Base-by-base conservation (phyloP, 2,329 filamentous ascomycete species). In the Paraconiothyrium brasiliense region DNA sequence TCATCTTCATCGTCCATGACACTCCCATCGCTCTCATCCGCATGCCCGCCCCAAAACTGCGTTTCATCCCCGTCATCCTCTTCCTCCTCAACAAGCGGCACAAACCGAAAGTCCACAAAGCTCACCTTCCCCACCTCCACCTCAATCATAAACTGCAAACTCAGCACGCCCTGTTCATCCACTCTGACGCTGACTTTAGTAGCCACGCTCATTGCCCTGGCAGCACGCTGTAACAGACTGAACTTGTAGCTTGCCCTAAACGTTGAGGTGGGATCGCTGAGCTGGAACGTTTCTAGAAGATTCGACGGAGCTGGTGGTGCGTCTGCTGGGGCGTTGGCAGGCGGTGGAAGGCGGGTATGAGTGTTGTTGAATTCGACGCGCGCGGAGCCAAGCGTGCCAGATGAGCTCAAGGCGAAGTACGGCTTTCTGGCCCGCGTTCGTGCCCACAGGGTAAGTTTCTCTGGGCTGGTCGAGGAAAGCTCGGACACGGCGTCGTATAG, bases 91-190 rank as follows among this genome's bases (percentile, higher is more conserved):
- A 89, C 82, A 60, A 90, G 89, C 16, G 92, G 92, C 60, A 96
- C 89, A 74, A 95, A 92, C 22, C 91, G 85, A 77, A 94, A 96
- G 77, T 95, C 92, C 27, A 95, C 84, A 79, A 94, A 96, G 69
- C 89, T 92, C 43, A 89, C 83, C 30, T 79, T 79, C 27, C 86
- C 85, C 7, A 86, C 86, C 64, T 95, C 92, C 46, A 94, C 84
- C 75, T 97, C 93, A 16, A 99, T 90, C 91, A 99, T 95, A 72
- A 98, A 97, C 75, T 99, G 95, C 76, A 98, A 81, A 78, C 92
- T 97, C 66, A 99, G 79, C 34, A 99, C 94, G 0, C 95, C 94
- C 75, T 97, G 92, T 1, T 87, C 85, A 78, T 99, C 95, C 0
- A 93, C 90, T 16, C 95, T 86, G 63, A 99, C 86, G 75, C 93